Evolutionary conservation across 108 stramenopile species (phyloP).

Genomic region (Skeletonema potamos): DNA sequence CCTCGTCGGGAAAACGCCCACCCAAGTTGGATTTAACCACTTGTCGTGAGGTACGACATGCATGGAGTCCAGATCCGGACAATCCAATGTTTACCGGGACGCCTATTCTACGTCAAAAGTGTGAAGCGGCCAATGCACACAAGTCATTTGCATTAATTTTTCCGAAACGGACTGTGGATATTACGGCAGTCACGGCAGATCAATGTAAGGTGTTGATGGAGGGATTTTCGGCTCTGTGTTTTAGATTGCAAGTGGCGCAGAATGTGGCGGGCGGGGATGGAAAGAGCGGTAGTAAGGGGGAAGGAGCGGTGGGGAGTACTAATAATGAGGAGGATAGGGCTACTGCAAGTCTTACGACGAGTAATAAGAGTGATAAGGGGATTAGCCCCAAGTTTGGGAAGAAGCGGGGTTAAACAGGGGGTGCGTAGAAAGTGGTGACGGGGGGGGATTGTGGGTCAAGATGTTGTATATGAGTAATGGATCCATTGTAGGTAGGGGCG

Average conservation of each 20-base stretch:
- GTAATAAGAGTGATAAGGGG: conserved; percentile 45
- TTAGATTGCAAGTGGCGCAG: conserved; percentile 83
- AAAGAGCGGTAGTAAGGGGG: conserved; percentile 17
- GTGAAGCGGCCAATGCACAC: conserved; percentile 89
- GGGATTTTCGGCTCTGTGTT: conserved; percentile 87
- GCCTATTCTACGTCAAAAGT: conserved; percentile 85
- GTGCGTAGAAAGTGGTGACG: background rate
- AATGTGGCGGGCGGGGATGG: conserved; percentile 62
- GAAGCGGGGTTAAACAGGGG: background rate
- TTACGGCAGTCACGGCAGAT: conserved; percentile 90
- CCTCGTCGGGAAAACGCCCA: conserved; percentile 65
- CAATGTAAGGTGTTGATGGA: conserved; percentile 93
- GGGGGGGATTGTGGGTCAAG: background rate
- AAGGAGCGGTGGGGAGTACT: conserved; percentile 12
- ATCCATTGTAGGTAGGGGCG: background rate
- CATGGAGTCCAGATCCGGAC: conserved; percentile 89
- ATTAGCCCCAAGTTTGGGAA: conserved; percentile 4
- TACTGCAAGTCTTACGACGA: conserved; percentile 69
- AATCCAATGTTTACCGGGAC: conserved; percentile 91
- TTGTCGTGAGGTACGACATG: conserved; percentile 85
- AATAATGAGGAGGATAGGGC: conserved; percentile 56
- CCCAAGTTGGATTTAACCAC: conserved; percentile 86
- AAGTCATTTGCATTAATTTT: conserved; percentile 89
- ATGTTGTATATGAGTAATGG: background rate
- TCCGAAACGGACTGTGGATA: conserved; percentile 85